Evolutionary conservation across 306 rosid species (phyloP), one percentile per base, ranked within the genome.

Genomic region (Urtica urens): DNA sequence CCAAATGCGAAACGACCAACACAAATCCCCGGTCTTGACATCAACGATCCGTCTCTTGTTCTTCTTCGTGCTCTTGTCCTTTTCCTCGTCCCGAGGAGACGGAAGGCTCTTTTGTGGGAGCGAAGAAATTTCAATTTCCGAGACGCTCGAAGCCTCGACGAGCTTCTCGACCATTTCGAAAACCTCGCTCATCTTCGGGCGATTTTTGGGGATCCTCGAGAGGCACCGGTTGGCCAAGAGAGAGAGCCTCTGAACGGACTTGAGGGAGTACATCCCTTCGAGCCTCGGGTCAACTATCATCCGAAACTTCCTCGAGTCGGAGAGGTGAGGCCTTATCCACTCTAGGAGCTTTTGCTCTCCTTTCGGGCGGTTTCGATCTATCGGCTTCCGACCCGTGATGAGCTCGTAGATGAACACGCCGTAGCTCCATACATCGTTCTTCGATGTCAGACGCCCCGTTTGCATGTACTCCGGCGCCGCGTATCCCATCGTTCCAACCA

Each of bases 321-420:
- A 55, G 16, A 92, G 72, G 64, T 82, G 77, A 28, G 99, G 93
- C 76, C 73, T 90, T 44, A 90, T 68, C 99, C 99, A 90, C 51
- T 79, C 99, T 67, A 90, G 61, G 67, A 90, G 85, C 73, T 82
- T 82, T 78, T 90, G 99, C 76, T 90, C 99, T 23, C 65, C 77
- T 85, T 71, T 90, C 41, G 99, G 99, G 19, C 92, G 81, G 55
- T 82, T 85, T 58, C 76, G 74, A 46, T 90, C 95, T 25, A 90
- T 31, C 28, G 99, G 99, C 30, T 79, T 81, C 72, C 95, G 73
- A n/a, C 99, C 93, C 0, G 99, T 85, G 55, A 90, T 79, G 54
- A 90, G 93, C 66, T 90, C 99, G 49, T 85, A 90, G 6, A 90
- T 94, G 69, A 90, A 90, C 51, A 90, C 95, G 5, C 99, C 99